phyloP scores from a whole-genome alignment of 305 asterid genomes.

The Fraxinus paxiana region DNA sequence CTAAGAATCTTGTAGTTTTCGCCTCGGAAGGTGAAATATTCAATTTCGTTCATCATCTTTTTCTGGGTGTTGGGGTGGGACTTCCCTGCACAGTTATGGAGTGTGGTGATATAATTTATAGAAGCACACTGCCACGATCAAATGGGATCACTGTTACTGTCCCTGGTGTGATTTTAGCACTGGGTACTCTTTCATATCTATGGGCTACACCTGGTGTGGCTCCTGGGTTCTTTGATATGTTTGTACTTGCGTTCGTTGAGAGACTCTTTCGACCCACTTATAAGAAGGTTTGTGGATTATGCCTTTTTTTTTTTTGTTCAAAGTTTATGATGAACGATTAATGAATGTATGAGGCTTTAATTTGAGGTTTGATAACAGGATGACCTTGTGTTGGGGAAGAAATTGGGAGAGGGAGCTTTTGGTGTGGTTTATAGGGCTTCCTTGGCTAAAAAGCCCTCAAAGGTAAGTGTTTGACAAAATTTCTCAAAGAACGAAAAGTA shows the following conservation, averaged over 20 bases:
- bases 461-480: constrained; percentile 38
- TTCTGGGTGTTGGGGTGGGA: constrained; percentile 94
- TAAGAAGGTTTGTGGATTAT: constrained; percentile 51
- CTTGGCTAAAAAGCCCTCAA: constrained; percentile 53
- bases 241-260: constrained; percentile 86
- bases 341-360: constrained; percentile 8
- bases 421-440: constrained; percentile 79
- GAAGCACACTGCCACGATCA: constrained; percentile 86
- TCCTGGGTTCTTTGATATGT: constrained; percentile 96
- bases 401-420: constrained; percentile 90
- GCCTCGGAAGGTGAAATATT: constrained; percentile 47
- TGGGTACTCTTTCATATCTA: constrained; percentile 78
- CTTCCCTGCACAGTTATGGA: constrained; percentile 97
- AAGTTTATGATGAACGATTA: constrained; percentile 5
- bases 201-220: constrained; percentile 99
- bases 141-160: constrained; percentile 61
- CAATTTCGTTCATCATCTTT: constrained; percentile 48
- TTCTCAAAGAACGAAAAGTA: neutral
- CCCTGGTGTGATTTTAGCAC: constrained; percentile 80
- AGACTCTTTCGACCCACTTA: constrained; percentile 70
- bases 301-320: neutral
- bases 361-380: constrained; percentile 47
- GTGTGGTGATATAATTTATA: constrained; percentile 89
- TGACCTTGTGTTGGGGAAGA: constrained; percentile 87
- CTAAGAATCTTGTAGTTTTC: constrained; percentile 32